Base-by-base conservation (phyloP, 805 yeast species). In the Sugiyamaella boreocaroliniensis region DNA sequence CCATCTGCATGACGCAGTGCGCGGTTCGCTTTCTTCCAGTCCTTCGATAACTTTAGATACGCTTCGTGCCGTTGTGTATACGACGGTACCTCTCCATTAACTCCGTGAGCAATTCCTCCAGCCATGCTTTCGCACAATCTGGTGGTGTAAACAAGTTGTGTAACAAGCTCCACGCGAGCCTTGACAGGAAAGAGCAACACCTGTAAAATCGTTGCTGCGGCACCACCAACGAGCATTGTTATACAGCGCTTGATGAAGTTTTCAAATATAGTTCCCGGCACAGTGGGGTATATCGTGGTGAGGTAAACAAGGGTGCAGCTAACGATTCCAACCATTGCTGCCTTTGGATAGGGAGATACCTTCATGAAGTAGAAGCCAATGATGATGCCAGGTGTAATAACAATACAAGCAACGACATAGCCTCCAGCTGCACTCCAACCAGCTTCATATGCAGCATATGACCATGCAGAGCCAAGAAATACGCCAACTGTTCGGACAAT, bases 191-290 rank as follows among this genome's bases (percentile, higher is more conserved):
- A 77, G 43, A 78, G 58, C 0, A 68, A 49, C 7, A 75, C 57
- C 53, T 78, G 81, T 12, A 76, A 76, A 8, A 75, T 41, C 45
- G 76, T 51, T 0, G 81, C 79, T 7, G 73, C 70, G 3, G 69
- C 70, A 20, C 80, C 79, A 49, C 82, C 82, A 56, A 76, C 71
- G 2, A 76, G 69, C 64, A 76, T 75, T 0, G 81, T 78, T 6
- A 78, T 53, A 59, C 79, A 75, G 57, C 82, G 66, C 54, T 76
- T 78, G 1, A 75, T 79, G 60, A 75, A 78, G 58, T 73, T 76
- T 8, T 63, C 64, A 20, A 68, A 53, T 49, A 77, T 76, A 0
- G 75, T 66, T 5, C 77, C 75, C 6, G 71, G 68, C 1, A 59
- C 55, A 11, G 61, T 56, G 0, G 79, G 79, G 1, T 71, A 49